Evolutionary conservation across 768 basidiomycete genomes (phyloP).

Genomic region (Sporobolomyces pararoseus): DNA sequence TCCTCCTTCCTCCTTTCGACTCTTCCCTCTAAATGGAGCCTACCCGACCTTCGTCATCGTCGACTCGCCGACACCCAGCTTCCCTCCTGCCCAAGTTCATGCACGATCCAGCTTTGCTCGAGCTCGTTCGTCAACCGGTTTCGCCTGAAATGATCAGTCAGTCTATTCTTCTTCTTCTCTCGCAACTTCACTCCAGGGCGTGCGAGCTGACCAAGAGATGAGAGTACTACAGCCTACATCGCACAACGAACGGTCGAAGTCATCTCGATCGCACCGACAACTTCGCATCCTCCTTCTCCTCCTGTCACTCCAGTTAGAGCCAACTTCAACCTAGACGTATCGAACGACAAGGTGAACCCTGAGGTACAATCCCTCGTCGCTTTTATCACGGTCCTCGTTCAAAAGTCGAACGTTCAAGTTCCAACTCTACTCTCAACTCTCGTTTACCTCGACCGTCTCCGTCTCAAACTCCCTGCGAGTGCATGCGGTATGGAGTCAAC

Average conservation of each 20-base stretch:
- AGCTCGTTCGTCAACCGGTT: slow-evolving; percentile 72
- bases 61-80: slow-evolving; percentile 56
- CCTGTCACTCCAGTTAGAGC: slow-evolving; percentile 63
- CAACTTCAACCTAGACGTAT: slow-evolving; percentile 47
- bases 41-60: slow-evolving; percentile 19
- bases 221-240: slow-evolving; percentile 56
- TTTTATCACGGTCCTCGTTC: slow-evolving; percentile 77
- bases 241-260: slow-evolving; percentile 71
- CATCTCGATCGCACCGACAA: slow-evolving; percentile 55
- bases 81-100: slow-evolving; percentile 71
- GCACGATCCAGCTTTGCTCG: slow-evolving; percentile 76
- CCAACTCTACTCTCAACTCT: slow-evolving; percentile 85
- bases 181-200: not conserved
- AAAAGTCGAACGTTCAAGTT: slow-evolving; percentile 72
- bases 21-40: slow-evolving; percentile 12
- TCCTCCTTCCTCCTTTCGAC: too few relatives aligned
- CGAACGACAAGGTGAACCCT: slow-evolving; percentile 31
- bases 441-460: slow-evolving; percentile 84
- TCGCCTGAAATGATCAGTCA: slow-evolving; percentile 74
- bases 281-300: slow-evolving; percentile 59
- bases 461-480: slow-evolving; percentile 69
- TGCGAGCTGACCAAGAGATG: not conserved
- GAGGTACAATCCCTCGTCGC: slow-evolving; percentile 67
- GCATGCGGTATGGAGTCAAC: slow-evolving; percentile 62
- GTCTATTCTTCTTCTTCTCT: slow-evolving; percentile 32